Conservation (phyloP, 208 protist genomes). For the Crithidia brevicula region DNA sequence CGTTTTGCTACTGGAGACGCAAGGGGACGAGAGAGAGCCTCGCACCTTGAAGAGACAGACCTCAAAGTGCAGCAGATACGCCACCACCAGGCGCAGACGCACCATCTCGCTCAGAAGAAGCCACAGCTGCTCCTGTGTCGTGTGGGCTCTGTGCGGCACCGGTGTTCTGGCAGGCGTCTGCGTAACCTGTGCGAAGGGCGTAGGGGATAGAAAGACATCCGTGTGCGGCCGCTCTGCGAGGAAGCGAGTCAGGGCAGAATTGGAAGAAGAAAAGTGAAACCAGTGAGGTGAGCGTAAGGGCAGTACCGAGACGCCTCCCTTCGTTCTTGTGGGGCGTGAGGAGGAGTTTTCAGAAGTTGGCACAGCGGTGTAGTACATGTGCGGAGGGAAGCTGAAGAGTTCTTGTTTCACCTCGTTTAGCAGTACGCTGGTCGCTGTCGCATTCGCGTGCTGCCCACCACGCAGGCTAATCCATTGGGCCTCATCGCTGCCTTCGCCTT, state of each 20-base stretch:
- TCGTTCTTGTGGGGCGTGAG: not conserved
- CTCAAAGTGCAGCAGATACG: slow-evolving; percentile 35
- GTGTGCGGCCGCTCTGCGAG: slow-evolving; percentile 13
- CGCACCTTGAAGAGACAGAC: slow-evolving; percentile 15
- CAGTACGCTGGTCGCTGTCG: not conserved
- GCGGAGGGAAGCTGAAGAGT: not conserved
- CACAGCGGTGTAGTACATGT: not conserved
- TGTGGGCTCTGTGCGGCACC: not conserved
- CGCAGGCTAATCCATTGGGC: not conserved
- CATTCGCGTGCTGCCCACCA: not conserved
- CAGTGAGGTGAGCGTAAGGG: not conserved
- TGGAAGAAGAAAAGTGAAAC: not conserved
- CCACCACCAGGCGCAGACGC: slow-evolving; percentile 30
- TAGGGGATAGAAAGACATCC: not conserved
- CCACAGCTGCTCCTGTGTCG: slow-evolving; percentile 27
- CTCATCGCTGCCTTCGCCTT: too few relatives aligned
- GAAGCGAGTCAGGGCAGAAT: not conserved
- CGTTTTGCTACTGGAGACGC: not conserved
- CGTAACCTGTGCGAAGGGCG: not conserved
- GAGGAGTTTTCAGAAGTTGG: not conserved
- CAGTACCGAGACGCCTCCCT: not conserved
- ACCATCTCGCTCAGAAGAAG: slow-evolving; percentile 31
- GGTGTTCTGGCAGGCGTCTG: not conserved
- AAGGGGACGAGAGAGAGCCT: too few relatives aligned
- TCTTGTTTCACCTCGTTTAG: not conserved